Conservation (phyloP, 208 protist species). For the Acanthamoeba lenticulata region DNA sequence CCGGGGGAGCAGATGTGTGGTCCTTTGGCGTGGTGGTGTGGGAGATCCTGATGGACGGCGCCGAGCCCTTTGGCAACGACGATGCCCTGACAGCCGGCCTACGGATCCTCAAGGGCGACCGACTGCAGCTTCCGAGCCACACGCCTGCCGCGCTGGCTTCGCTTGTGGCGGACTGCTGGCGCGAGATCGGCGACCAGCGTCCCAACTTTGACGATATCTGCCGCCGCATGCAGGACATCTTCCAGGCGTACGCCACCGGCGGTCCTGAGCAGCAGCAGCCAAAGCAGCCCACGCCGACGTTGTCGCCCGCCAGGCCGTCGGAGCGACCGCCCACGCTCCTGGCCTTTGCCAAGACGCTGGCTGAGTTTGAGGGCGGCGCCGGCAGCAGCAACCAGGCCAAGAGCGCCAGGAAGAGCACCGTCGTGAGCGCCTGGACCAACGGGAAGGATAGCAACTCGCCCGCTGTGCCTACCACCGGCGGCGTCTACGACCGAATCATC, state of each 20-base stretch:
- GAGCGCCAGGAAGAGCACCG: too few relatives aligned
- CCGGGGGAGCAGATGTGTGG: background rate
- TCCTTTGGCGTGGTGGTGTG: slow-evolving; percentile 64
- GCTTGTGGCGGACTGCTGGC: slow-evolving; percentile 8
- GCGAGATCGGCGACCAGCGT: background rate
- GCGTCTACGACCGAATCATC: too few relatives aligned
- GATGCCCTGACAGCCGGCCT: slow-evolving; percentile 30
- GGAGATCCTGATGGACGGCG: slow-evolving; percentile 68
- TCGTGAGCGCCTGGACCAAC: too few relatives aligned
- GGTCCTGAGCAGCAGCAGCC: too few relatives aligned
- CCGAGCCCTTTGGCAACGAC: slow-evolving; percentile 53
- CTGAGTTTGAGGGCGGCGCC: slow-evolving; percentile 12
- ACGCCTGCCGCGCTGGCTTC: background rate
- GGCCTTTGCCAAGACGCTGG: slow-evolving; percentile 9
- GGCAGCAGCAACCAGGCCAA: too few relatives aligned
- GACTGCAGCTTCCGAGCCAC: background rate
- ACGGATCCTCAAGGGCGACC: slow-evolving; percentile 42
- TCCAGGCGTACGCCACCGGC: background rate
- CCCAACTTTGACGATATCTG: slow-evolving; percentile 38
- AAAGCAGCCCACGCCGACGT: background rate
- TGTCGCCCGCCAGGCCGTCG: background rate
- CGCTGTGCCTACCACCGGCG: too few relatives aligned
- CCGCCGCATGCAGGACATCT: background rate
- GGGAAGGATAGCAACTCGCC: too few relatives aligned
- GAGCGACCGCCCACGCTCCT: background rate